phyloP scores from a whole-genome alignment of 176 grass and related monocot species.

The Urochloa ruziziensis region DNA sequence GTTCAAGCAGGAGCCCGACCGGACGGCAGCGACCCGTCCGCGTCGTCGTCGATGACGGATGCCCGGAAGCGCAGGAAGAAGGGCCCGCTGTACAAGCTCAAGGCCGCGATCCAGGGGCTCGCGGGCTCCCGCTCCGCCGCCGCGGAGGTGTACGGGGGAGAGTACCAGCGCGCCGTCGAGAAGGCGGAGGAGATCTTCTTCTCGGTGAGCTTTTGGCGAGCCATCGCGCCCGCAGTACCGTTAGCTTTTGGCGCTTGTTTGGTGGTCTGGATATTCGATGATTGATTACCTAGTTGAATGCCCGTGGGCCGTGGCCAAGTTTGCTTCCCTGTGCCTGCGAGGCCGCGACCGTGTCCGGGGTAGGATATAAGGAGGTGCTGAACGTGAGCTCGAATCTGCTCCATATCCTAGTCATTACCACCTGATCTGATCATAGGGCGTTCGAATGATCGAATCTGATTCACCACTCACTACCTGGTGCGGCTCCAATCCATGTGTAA shows the following conservation, averaged over 20 bases:
- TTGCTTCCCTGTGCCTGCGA: background rate
- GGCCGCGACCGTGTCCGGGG: too few relatives aligned
- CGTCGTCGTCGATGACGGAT: slow-evolving; percentile 15
- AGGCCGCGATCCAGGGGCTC: slow-evolving; percentile 64
- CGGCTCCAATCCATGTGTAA: background rate
- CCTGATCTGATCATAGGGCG: background rate
- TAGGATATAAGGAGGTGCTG: too few relatives aligned
- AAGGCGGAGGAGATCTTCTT: slow-evolving; percentile 96
- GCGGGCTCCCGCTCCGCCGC: slow-evolving; percentile 47
- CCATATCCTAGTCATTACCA: background rate
- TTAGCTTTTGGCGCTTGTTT: background rate
- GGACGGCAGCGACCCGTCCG: slow-evolving; percentile 24
- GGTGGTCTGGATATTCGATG: background rate
- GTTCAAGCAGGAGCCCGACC: slow-evolving; percentile 54
- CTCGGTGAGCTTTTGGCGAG: slow-evolving; percentile 52
- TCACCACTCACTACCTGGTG: background rate
- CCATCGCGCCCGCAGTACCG: background rate
- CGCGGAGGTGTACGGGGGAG: slow-evolving; percentile 49
- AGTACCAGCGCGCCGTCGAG: slow-evolving; percentile 76
- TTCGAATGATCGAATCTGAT: background rate
- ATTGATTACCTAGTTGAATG: background rate
- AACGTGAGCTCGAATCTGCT: background rate
- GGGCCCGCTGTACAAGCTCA: slow-evolving; percentile 81
- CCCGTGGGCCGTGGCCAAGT: background rate
- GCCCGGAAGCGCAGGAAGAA: slow-evolving; percentile 65